Base-by-base conservation (phyloP, 257 asterid genomes). In the Gardenia jasminoides region DNA sequence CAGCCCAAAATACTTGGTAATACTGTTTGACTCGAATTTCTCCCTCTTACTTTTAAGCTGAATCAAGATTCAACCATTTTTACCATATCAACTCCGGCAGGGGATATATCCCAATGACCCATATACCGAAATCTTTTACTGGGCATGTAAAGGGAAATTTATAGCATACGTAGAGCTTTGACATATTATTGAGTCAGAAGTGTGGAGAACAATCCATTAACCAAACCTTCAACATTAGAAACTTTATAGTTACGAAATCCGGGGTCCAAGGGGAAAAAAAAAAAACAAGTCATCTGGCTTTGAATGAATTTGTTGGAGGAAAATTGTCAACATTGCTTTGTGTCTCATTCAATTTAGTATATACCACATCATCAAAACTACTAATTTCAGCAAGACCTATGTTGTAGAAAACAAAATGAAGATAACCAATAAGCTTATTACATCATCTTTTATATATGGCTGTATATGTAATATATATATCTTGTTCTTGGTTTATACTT, bases 1-100 rank as follows among this genome's bases (percentile, higher is more conserved):
- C 16, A 44, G 8, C 8, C n/a, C 2, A 41, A 33, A 74, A 28
- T 74, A 39, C 31, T 41, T n/a, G 73, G 65, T n/a, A 76, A 48
- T 20, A 67, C 67, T 73, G 67, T 10, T 78, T 72, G 82, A 82
- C 82, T 82, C n/a, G 71, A 72, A 65, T 72, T 78, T 74, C 46
- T 74, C 31, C 75, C 58, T 26, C 22, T 56, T 13, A 43, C 52
- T 47, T 79, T 72, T 31, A 56, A 70, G 67, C 61, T 22, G 52
- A 44, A 76, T 80, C 84, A 76, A 83, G 20, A 72, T 72, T 83
- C 82, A 77, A 76, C 74, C 64, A 41, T 72, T 76, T 76, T 76
- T 78, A 80, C 86, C 36, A 31, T 65, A 66, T 66, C 84, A 70
- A 70, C 73, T 20, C 67, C 30, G 0, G 17, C 78, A 70, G 16